Evolutionary conservation across 805 yeast species (phyloP), one percentile per base, ranked within the genome.

Genomic region (Spathaspora passalidarum): DNA sequence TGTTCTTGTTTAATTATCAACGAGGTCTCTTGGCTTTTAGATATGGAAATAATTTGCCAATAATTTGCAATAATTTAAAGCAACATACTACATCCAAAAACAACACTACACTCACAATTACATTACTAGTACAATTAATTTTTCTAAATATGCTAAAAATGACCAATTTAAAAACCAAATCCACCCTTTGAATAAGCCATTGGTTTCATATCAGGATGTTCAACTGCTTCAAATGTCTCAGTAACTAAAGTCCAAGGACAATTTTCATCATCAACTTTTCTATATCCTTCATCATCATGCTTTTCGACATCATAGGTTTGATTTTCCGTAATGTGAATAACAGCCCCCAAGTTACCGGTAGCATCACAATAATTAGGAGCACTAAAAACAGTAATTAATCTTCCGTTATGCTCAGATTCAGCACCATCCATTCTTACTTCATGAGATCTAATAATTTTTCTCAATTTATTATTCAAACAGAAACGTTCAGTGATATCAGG

Each of bases 281-380:
- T 60, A 55, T 68, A 69, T 1, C 76, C 75, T 54, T 71, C 73
- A 43, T 69, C 60, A 46, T 69, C 76, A 14, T 23, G 32, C 44
- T 73, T 65, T 40, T 71, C 70, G 16, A 73, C 77, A 37, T 72
- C 76, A 51, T 79, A 73, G 9, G 61, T 61, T 6, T 65, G 57
- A 47, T 73, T 73, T 14, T 71, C 74, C 49, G 75, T 66, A 53
- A 92, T 78, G 58, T 90, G 86, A 49, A 94, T 84, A 46, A 86
- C 86, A 8, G 95, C 98, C 44, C 97, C 99, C 53, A 80, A 65
- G 65, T 94, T 94, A 11, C 96, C 96, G 45, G 88, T 90, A 13
- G 84, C 72, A 62, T 94, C 99, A 70, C 98, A 92, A 66, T 92
- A 92, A 64, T 94, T 92, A 29, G 99, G 99, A 0, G 99, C 99